Evolutionary conservation across 148 eudicot genomes (phyloP).

Genomic region (Cornus controversa): DNA sequence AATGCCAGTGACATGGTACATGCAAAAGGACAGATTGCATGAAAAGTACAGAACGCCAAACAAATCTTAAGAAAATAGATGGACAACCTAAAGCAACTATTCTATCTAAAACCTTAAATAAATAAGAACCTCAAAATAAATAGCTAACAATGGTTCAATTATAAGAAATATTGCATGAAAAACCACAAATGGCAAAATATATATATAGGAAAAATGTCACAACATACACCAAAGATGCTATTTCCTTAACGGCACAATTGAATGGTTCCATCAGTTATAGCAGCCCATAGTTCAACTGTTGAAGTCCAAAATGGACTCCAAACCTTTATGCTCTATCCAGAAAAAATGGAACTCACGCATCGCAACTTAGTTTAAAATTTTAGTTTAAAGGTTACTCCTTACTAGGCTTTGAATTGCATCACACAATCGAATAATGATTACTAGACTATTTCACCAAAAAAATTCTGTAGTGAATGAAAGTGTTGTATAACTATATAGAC

Average conservation of each 20-base stretch:
- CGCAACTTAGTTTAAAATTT: not conserved
- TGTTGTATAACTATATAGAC: too few species aligned
- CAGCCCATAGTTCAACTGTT: not conserved
- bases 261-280: conserved; percentile 1
- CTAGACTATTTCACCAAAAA: too few species aligned
- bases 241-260: not conserved
- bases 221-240: conserved; percentile 1
- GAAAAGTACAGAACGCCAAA: not conserved
- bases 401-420: not conserved
- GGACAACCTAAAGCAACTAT: too few species aligned
- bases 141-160: too few species aligned
- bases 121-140: too few species aligned
- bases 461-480: too few species aligned
- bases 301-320: not conserved
- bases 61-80: not conserved
- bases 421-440: too few species aligned
- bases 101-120: too few species aligned
- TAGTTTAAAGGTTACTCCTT: not conserved
- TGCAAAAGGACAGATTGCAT: not conserved
- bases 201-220: not conserved
- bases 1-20: not conserved
- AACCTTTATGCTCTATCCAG: not conserved
- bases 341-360: not conserved
- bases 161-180: too few species aligned
- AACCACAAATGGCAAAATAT: too few species aligned